A percentile compares a stretch with the other conserved stretches of the same genome.
phyloP scores from a whole-genome alignment of 192 early-diverging fungal genomes.

The Backusella macrospora region DNA sequence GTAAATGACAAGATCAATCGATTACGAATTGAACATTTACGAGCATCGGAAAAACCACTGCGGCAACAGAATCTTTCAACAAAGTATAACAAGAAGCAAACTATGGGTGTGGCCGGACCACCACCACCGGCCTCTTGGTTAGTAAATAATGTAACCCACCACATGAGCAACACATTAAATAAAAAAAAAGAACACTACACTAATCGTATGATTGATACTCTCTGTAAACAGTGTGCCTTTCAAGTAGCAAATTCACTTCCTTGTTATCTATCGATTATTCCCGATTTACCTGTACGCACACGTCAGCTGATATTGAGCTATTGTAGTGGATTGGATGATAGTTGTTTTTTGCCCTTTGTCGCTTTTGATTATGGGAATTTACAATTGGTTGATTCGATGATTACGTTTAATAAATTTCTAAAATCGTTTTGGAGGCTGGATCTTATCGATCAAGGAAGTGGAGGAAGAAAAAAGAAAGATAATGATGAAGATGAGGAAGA shows the following conservation, averaged over 20 bases:
- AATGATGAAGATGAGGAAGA: background rate
- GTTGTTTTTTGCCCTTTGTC: background rate
- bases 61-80: background rate
- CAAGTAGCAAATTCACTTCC: background rate
- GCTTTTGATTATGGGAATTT: background rate
- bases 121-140: background rate
- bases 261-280: background rate
- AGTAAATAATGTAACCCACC: background rate
- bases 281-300: constrained; percentile 3
- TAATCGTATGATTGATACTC: background rate
- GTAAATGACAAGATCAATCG: constrained; percentile 11
- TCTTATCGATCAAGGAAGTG: background rate
- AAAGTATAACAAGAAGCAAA: background rate
- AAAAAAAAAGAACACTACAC: background rate
- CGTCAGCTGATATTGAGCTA: background rate
- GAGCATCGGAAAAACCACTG: background rate
- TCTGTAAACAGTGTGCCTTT: constrained; percentile 1
- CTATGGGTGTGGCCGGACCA: background rate
- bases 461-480: too few relatives aligned
- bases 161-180: background rate
- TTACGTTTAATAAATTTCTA: background rate
- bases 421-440: background rate
- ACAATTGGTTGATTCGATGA: background rate
- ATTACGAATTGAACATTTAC: background rate
- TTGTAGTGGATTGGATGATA: background rate